These are phyloP conservation scores for Sugiyamaella xylanicola DNA, from an alignment of 1,139 yeast genomes.

Conservation along the genomic window DNA sequence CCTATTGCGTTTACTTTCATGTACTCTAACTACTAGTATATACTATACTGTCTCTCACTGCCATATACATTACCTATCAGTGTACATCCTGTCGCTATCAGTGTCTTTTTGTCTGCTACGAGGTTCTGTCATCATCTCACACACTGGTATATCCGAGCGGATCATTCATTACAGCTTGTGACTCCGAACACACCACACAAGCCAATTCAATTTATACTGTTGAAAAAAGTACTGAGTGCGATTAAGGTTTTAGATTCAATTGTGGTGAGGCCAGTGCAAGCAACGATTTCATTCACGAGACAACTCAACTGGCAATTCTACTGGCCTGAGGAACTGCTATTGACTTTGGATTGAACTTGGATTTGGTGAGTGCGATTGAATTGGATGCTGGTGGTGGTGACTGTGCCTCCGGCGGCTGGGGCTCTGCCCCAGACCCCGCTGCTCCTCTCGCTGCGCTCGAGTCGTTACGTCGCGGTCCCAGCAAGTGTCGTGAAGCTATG, in stretches of 20 bases:
- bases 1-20: not conserved
- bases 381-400: no score
- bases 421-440: no score
- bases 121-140: not conserved
- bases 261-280: not conserved
- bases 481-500: no score
- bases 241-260: not conserved
- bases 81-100: slow-evolving; percentile 1
- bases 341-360: not conserved
- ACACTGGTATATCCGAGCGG: not conserved
- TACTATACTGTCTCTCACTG: not conserved
- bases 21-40: not conserved
- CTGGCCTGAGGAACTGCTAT: no score
- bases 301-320: no score
- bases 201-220: not conserved
- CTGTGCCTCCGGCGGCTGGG: no score
- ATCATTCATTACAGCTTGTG: not conserved
- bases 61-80: not conserved
- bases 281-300: not conserved
- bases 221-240: not conserved
- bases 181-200: not conserved
- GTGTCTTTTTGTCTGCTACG: not conserved
- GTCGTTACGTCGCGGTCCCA: no score
- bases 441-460: no score
- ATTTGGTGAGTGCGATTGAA: not conserved